Base-by-base conservation (phyloP, 148 eudicot species). In the Rheum nobile region DNA sequence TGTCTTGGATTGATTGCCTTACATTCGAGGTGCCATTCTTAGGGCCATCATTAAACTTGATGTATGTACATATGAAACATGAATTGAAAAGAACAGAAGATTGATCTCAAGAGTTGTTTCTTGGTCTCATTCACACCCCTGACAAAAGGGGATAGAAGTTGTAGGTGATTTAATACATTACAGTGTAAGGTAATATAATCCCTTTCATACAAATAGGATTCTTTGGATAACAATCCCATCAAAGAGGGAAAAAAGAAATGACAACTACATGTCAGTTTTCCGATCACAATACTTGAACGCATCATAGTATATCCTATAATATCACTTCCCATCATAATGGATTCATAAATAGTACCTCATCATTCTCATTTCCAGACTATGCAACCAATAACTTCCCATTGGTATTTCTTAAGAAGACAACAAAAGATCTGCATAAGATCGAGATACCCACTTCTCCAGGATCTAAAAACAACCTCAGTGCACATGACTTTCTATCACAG, bases 391-490 rank as follows among this genome's bases (percentile, higher is more conserved):
- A 82, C 77, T 85, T 90, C 69, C 97, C 99, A 77, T 96, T 88
- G 59, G 89, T 76, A 80, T 96, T 96, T 79, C 88, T 85, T 76
- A 96, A 89, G 80, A 91, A 96, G 76, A 96, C 91, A 75, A 97
- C 96, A 52, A 86, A 75, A 77, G 99, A 70, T 97, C 99, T 16
- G 99, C 97, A 90, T 88, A 96, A 52, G 97, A 80, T 80, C 97
- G 96, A 9, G 92, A 83, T 38, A 90, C 99, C 99, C 99, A 96
- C 77, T 96, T 96, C 87, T 92, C 99, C 75, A 96, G 71, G 44
- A 91, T 92, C 94, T 96, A 96, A 86, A 95, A 96, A 72, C 84
- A 97, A 78, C 97, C 99, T 96, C 97, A 92, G n/a, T n/a, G n/a
- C n/a, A n/a, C n/a, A n/a, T n/a, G n/a, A n/a, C n/a, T n/a, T n/a